Base-by-base conservation (phyloP, 176 grass and related monocot species). In the Carex kokanica region DNA sequence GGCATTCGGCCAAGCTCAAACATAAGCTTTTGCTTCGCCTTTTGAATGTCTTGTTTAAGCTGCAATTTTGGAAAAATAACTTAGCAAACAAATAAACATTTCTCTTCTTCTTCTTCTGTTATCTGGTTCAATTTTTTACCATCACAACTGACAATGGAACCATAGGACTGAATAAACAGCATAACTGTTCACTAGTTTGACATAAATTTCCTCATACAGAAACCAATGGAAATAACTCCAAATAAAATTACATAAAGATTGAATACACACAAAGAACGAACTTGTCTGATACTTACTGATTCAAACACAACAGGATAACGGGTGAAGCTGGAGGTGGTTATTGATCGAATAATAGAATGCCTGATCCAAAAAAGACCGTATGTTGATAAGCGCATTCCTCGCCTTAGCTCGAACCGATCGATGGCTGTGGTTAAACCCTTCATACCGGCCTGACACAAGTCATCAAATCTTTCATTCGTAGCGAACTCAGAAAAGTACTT, bases 311-410 rank as follows among this genome's bases (percentile, higher is more conserved):
- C 86, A 3, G 95, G 95, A 82, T 91, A 91, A 17, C 89, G 90
- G 10, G 88, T 98, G 89, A 98, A 98, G 87, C 84, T 98, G 74
- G 90, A 94, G 58, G 86, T 80, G 20, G 87, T 93, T 81, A 98
- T 93, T 6, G 90, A 88, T 14, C 92, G 90, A 7, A 79, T 87
- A 77, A 98, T 88, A 80, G 92, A 90, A 70, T 98, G 95, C 2
- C 95, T 65, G 89, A 98, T 98, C 95, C 95, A 94, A 79, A 94
- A 93, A 47, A 93, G 88, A 18, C 92, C 87, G 70, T 98, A 98
- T 27, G 95, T 98, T 45, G 95, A 98, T 47, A 98, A 79, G 21
- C 87, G 88, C 72, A 92, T 89, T 13, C 95, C 95, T 32, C 90
- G 92, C 86, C 86, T 98, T 45, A 81, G 85, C 57, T 98, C 92